phyloP scores from a whole-genome alignment of 108 stramenopile genomes.

The Epithemia pelagica region DNA sequence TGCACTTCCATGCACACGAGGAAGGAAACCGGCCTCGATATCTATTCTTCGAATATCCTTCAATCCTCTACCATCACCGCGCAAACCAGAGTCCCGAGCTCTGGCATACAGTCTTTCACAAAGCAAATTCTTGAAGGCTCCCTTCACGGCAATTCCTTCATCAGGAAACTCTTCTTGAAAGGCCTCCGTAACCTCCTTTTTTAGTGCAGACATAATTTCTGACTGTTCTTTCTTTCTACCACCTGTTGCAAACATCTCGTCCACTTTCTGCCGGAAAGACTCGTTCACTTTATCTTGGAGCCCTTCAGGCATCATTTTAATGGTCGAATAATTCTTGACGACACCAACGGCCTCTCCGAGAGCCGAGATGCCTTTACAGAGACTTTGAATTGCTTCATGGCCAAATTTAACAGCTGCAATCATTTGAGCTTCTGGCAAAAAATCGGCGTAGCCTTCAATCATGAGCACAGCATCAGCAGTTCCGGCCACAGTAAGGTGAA shows the following conservation, averaged over 20 bases:
- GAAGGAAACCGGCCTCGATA: conserved; percentile 47
- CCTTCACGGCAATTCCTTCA: conserved; percentile 38
- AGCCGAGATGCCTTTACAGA: conserved; percentile 69
- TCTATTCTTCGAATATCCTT: conserved; percentile 52
- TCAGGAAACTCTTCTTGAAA: conserved; percentile 50
- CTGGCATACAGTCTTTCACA: conserved; percentile 57
- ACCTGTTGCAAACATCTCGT: conserved; percentile 28
- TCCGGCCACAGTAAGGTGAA: conserved; percentile 78
- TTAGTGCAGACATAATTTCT: conserved; percentile 30
- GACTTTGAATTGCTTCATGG: conserved; percentile 69
- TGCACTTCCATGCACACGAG: conserved; percentile 78
- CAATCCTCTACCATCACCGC: conserved; percentile 58
- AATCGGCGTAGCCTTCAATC: conserved; percentile 93
- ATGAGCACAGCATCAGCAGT: conserved; percentile 87
- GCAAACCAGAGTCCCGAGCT: conserved; percentile 39
- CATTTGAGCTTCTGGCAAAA: conserved; percentile 82
- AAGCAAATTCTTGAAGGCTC: conserved; percentile 53
- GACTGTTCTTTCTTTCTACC: conserved; percentile 52
- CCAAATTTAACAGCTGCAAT: conserved; percentile 76
- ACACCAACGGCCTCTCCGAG: conserved; percentile 51
- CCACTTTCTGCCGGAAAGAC: conserved; percentile 37
- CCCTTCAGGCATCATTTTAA: conserved; percentile 35
- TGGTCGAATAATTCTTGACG: conserved; percentile 54
- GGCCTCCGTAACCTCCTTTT: conserved; percentile 32
- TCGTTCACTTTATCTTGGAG: conserved; percentile 59